Evolutionary conservation across 2,329 filamentous ascomycete genomes (phyloP).

Genomic region (Trichoderma hamatum): DNA sequence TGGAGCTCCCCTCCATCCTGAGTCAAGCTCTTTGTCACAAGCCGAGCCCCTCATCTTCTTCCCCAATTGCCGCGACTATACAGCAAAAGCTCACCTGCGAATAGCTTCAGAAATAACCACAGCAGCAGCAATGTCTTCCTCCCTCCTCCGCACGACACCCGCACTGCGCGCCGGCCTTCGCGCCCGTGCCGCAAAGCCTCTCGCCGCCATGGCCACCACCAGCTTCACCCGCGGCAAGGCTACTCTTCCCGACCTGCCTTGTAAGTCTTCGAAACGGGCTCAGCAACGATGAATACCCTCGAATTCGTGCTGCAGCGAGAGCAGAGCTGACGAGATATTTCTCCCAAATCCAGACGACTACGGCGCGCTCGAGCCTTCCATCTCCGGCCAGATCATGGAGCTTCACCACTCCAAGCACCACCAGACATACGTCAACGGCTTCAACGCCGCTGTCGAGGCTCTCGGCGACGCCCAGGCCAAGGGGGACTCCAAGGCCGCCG

Average conservation of each 20-base stretch:
- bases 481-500: conserved; percentile 59
- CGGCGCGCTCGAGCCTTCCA: conserved; percentile 81
- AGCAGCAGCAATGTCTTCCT: conserved; percentile 66
- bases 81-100: conserved; percentile 3
- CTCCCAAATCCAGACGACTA: conserved; percentile 75
- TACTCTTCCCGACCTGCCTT: conserved; percentile 84
- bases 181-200: conserved; percentile 63
- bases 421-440: conserved; percentile 88
- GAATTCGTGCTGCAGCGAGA: neutral
- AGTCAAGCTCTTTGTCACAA: neutral
- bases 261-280: conserved; percentile 40
- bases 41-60: conserved; percentile 8
- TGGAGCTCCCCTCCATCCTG: neutral
- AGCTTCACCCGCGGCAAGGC: conserved; percentile 86
- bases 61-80: neutral
- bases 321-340: neutral
- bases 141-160: conserved; percentile 72
- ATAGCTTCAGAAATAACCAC: neutral
- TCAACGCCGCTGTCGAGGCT: conserved; percentile 79
- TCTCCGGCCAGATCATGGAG: conserved; percentile 94
- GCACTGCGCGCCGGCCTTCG: conserved; percentile 72
- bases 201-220: conserved; percentile 68
- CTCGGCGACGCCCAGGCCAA: conserved; percentile 65
- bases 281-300: neutral
- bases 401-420: conserved; percentile 94